Evolutionary conservation across 2,329 filamentous ascomycete species (phyloP).

Genomic region (Exophiala sp.): DNA sequence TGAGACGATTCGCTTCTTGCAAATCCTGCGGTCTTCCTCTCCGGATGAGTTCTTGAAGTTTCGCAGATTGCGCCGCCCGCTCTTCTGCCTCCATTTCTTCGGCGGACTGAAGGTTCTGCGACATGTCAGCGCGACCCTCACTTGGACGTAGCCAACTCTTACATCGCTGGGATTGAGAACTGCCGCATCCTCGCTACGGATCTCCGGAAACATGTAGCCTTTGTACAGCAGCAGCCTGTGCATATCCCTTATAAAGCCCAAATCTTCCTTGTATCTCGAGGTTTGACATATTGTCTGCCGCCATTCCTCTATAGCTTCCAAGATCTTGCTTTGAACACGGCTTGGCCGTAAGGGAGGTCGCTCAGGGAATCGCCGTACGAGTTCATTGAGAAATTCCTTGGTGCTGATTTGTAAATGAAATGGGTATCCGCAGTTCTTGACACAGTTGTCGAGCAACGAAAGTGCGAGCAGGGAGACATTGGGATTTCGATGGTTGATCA

Average conservation of each 20-base stretch:
- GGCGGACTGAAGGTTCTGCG: constrained; percentile 84
- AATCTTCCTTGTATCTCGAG: constrained; percentile 92
- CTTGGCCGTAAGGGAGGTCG: constrained; percentile 81
- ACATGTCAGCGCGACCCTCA: constrained; percentile 29
- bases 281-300: constrained; percentile 97
- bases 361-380: constrained; percentile 93
- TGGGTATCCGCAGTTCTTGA: constrained; percentile 99
- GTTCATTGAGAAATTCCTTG: constrained; percentile 97
- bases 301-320: constrained; percentile 98
- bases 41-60: constrained; percentile 92
- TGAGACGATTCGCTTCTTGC: constrained; percentile 93
- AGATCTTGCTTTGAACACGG: constrained; percentile 84
- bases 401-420: constrained; percentile 98
- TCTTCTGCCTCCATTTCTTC: constrained; percentile 99
- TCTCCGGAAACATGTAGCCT: constrained; percentile 91
- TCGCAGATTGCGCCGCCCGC: constrained; percentile 90
- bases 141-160: constrained; percentile 27
- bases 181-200: constrained; percentile 88
- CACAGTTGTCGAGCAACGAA: constrained; percentile 90
- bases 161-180: constrained; percentile 96
- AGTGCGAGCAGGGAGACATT: constrained; percentile 83
- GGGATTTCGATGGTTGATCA: constrained; percentile 94
- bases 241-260: constrained; percentile 97
- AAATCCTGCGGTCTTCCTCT: constrained; percentile 87
- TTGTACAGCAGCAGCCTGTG: constrained; percentile 93